Base-by-base conservation (phyloP, 495 filamentous ascomycete genomes). In the Friedmanniomyces simplex region DNA sequence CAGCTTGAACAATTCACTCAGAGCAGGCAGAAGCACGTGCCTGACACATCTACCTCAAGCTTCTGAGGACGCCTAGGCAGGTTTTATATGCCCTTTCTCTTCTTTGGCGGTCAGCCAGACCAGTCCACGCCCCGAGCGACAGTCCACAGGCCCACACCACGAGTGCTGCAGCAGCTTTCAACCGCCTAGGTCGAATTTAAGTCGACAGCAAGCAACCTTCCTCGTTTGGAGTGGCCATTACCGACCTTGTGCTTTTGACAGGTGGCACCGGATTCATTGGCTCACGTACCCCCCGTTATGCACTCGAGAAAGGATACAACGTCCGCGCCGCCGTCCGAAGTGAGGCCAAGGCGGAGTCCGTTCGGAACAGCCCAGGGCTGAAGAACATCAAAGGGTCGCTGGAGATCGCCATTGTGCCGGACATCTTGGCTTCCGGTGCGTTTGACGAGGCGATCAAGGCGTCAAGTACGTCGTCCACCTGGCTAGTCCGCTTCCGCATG, bases 391-490 rank as follows among this genome's bases (percentile, higher is more conserved):
- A 51, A 18, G 25, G 26, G n/a, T 24, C 8, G 21, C 46, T 22
- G 25, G 53, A 55, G 28, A 73, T 74, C 28, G 68, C 71, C 21
- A 62, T 69, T 13, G 66, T 77, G 4, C 58, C 69, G 13, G 72
- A 77, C 54, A 68, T 77, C 39, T 63, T 67, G 16, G 49, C 61
- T 16, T 61, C 64, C 0, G 71, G 70, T 12, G 74, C 69, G 0
- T 71, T 71, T 25, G 69, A 67, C 36, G 61, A 68, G 0, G 69
- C 63, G 0, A 64, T 73, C 52, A 62, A 71, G 7, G 63, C 12
- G 69, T 73, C 11, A 66, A 69, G 11, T 70, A 67, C 8, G 64
- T 75, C 10, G 68, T 76, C 36, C 73, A 76, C 49, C 68, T 72
- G 13, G 74, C 74, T 1, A 70, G 67, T 0, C 72, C 72, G 13